Percentiles rank a stretch among this genome's conserved stretches.
Evolutionary conservation across 768 basidiomycete species (phyloP).

Genomic region (Mycena indigotica): DNA sequence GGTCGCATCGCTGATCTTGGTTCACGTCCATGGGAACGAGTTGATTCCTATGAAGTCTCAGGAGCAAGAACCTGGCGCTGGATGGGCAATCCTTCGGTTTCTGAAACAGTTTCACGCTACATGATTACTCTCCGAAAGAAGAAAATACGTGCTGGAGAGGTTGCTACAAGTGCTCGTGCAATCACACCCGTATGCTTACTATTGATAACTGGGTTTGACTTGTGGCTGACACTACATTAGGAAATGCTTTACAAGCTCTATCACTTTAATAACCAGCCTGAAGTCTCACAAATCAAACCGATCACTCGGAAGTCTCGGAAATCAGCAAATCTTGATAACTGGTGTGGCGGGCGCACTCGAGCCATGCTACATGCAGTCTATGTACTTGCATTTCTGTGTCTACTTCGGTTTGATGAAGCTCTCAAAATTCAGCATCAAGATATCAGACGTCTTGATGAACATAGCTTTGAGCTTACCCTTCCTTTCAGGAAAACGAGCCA

Average conservation of each 20-base stretch:
- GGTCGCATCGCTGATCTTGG: slow-evolving; percentile 26
- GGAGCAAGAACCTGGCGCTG: slow-evolving; percentile 23
- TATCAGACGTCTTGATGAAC: slow-evolving; percentile 14
- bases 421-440: slow-evolving; percentile 36
- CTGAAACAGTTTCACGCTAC: slow-evolving; percentile 27
- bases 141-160: slow-evolving; percentile 33
- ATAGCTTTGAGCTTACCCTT: slow-evolving; percentile 24
- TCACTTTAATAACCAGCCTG: slow-evolving; percentile 25
- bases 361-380: slow-evolving; percentile 35
- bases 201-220: no score
- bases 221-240: slow-evolving; percentile 19
- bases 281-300: slow-evolving; percentile 12
- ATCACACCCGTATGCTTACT: slow-evolving; percentile 29
- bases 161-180: slow-evolving; percentile 29
- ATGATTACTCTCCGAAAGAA: slow-evolving; percentile 29
- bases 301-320: slow-evolving; percentile 24
- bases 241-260: slow-evolving; percentile 28
- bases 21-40: slow-evolving; percentile 33
- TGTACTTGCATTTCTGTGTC: slow-evolving; percentile 35
- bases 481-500: slow-evolving; percentile 33
- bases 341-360: slow-evolving; percentile 33
- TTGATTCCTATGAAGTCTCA: no score
- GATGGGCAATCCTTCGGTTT: slow-evolving; percentile 34
- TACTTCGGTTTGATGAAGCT: slow-evolving; percentile 38
- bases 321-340: slow-evolving; percentile 18